phyloP scores from a whole-genome alignment of 2,329 filamentous ascomycete genomes.

The Aspergillus flavus region DNA sequence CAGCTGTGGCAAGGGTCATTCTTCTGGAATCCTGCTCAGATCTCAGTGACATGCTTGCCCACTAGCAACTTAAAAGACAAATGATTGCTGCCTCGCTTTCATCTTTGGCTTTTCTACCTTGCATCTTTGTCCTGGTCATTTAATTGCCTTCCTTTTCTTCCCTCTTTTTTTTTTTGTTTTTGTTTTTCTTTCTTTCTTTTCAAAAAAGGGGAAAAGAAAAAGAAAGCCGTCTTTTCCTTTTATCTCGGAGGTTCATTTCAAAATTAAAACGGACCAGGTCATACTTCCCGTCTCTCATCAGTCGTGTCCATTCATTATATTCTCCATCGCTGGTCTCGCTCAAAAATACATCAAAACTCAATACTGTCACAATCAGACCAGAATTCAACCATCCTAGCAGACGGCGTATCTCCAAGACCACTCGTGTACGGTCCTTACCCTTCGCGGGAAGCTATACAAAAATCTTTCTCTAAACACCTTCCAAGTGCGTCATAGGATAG shows the following conservation, averaged over 20 bases:
- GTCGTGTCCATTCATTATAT: background rate
- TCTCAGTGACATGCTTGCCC: background rate
- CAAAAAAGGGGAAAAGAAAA: too few species aligned
- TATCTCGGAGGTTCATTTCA: background rate
- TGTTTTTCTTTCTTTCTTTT: background rate
- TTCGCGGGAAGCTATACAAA: background rate
- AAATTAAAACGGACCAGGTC: background rate
- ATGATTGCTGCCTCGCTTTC: background rate
- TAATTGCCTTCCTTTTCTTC: background rate
- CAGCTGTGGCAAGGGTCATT: constrained; percentile 13
- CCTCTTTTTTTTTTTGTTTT: background rate
- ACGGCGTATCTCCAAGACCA: background rate
- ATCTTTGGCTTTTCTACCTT: background rate
- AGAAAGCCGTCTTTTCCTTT: background rate
- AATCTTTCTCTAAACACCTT: background rate
- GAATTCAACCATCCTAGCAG: background rate
- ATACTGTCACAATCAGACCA: background rate
- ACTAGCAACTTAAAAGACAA: background rate
- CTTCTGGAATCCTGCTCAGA: constrained; percentile 2
- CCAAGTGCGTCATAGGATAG: background rate
- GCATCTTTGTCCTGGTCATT: background rate
- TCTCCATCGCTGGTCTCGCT: background rate
- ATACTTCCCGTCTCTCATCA: background rate
- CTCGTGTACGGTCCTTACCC: background rate
- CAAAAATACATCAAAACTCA: background rate